Conservation (phyloP, 441 rosid species). For the Sinapis alba region DNA sequence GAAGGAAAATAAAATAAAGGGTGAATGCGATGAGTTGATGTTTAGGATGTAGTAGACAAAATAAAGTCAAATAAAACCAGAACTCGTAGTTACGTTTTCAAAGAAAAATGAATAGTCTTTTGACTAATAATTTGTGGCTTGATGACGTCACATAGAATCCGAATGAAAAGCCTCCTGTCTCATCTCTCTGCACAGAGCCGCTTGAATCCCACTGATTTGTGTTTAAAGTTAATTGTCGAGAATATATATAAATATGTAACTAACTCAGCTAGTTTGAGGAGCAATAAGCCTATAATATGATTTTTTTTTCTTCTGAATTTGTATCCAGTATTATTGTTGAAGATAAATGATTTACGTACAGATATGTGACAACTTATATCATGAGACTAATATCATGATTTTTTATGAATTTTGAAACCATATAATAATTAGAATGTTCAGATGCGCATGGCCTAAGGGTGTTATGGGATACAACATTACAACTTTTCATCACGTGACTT, state of each 20-base stretch:
- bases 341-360: neutral
- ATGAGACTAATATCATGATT: neutral
- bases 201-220: conserved; percentile 28
- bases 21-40: conserved; percentile 20
- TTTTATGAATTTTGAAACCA: neutral
- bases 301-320: too few species aligned
- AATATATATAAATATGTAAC: neutral
- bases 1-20: neutral
- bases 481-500: conserved; percentile 37
- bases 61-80: conserved; percentile 30
- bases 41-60: conserved; percentile 7
- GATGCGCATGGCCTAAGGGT: conserved; percentile 34
- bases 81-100: conserved; percentile 36
- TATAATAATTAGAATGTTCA: conserved; percentile 15
- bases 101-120: conserved; percentile 35
- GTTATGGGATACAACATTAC: conserved; percentile 24
- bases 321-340: neutral
- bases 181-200: conserved; percentile 35
- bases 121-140: conserved; percentile 19
- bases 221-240: neutral
- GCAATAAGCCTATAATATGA: neutral
- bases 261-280: neutral
- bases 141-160: conserved; percentile 38
- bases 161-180: conserved; percentile 42
- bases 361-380: neutral